phyloP scores from a whole-genome alignment of 106 monocot genomes.

The Iris macrosiphon region DNA sequence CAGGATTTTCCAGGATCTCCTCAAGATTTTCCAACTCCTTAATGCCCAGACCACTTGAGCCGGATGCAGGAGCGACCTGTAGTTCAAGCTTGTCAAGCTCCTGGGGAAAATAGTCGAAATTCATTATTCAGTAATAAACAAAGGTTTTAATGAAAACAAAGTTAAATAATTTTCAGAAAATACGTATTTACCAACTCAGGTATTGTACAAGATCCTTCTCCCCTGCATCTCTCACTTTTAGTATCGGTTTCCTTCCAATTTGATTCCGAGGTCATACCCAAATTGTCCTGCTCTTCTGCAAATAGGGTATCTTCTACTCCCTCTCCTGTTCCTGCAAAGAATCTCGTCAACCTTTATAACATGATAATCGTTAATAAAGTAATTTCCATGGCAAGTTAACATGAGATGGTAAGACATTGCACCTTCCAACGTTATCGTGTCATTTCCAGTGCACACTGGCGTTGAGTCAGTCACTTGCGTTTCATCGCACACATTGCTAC shows the following conservation, averaged over 20 bases:
- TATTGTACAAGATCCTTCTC: slow-evolving; percentile 9
- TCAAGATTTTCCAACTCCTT: slow-evolving; percentile 20
- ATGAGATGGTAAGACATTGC: background rate
- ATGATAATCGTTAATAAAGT: no score
- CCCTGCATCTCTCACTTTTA: slow-evolving; percentile 15
- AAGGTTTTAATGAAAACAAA: background rate
- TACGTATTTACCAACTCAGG: slow-evolving; percentile 26
- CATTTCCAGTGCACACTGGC: slow-evolving; percentile 4
- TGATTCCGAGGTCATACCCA: background rate
- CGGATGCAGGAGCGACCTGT: background rate
- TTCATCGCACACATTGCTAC: slow-evolving; percentile 4
- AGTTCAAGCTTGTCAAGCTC: slow-evolving; percentile 7
- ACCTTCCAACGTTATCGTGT: slow-evolving; percentile 17
- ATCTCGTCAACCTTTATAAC: no score
- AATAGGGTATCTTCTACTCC: slow-evolving; percentile 8
- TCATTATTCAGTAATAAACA: background rate
- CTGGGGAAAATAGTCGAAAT: background rate
- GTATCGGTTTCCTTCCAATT: background rate
- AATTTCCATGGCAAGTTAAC: no score
- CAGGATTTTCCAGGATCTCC: slow-evolving; percentile 20
- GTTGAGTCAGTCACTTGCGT: slow-evolving; percentile 1
- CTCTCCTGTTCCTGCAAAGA: slow-evolving; percentile 14
- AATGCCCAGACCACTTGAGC: slow-evolving; percentile 15
- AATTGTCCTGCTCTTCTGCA: background rate
- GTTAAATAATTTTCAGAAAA: background rate